Evolutionary conservation across 345 rosid genomes (phyloP), one percentile per base, ranked within the genome.

Genomic region (Zanthoxylum bungeanum): DNA sequence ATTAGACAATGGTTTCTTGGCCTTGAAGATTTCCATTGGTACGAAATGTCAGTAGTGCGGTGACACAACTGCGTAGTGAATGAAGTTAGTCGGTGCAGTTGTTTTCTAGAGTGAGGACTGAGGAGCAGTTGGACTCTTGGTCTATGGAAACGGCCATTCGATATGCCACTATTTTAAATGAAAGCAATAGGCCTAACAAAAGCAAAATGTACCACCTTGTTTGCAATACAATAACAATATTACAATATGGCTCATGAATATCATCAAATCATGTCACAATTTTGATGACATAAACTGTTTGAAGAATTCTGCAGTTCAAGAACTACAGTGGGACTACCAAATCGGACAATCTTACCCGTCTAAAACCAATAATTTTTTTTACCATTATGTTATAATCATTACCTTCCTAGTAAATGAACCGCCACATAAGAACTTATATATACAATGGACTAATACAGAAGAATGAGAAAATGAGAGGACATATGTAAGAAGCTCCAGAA

Each of bases 41-140:
- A 49, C 14, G 46, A 19, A n/a, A 46, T 44, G 51, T 14, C n/a
- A 46, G 4, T 21, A 39, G 22, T 27, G 30, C 49, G 8, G 7
- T n/a, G 4, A 46, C 25, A 1, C 7, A 16, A 14, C 14, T 75
- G 52, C 66, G 71, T 49, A 78, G 60, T 60, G 37, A 57, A 39
- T 9, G 37, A 39, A 57, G n/a, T n/a, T n/a, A n/a, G 39, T 6
- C 4, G 39, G 40, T 22, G n/a, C n/a, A 37, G 12, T 8, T 37
- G 55, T 51, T 24, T 31, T 8, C 14, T 46, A 28, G 49, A 36
- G n/a, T n/a, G n/a, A n/a, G n/a, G n/a, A n/a, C 4, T 22, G 12
- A 25, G 81, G 78, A 78, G 73, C 66, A 59, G 81, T 60, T 74
- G 73, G 52, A 60, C 49, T 37, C 39, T 51, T 69, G 68, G 47